A percentile compares a stretch with the other conserved stretches of the same genome.
Evolutionary conservation across 2,329 filamentous ascomycete genomes (phyloP).

Genomic region (Cordyceps cicadae): DNA sequence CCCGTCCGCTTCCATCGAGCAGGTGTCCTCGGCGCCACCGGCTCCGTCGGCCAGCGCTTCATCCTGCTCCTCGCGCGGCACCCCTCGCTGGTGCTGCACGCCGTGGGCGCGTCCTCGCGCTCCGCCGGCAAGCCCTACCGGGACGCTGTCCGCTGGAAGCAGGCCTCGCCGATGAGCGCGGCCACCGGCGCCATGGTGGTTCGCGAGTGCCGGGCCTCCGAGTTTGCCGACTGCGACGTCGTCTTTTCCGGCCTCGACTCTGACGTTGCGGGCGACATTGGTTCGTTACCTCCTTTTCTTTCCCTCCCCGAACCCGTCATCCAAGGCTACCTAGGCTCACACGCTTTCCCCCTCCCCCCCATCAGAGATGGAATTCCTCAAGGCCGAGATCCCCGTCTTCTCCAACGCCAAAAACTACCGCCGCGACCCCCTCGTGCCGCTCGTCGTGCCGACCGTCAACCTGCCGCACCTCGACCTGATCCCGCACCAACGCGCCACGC

Average conservation of each 20-base stretch:
- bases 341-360: conserved; percentile 9
- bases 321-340: too few species aligned
- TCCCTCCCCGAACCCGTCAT: too few species aligned
- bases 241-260: conserved; percentile 90
- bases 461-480: conserved; percentile 79
- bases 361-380: conserved; percentile 87
- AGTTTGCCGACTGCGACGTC: conserved; percentile 85
- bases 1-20: neutral
- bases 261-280: conserved; percentile 85
- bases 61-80: conserved; percentile 85
- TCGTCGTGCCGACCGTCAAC: conserved; percentile 94
- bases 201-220: conserved; percentile 70
- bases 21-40: conserved; percentile 83
- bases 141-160: conserved; percentile 93
- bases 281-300: conserved; percentile 39
- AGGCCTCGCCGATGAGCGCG: conserved; percentile 67
- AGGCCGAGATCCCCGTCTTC: conserved; percentile 83
- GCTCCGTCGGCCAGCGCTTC: conserved; percentile 91
- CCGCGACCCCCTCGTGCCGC: conserved; percentile 77
- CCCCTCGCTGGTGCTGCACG: conserved; percentile 77
- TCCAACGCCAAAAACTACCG: conserved; percentile 98
- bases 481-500: conserved; percentile 71
- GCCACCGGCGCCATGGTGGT: conserved; percentile 74
- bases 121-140: conserved; percentile 91
- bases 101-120: conserved; percentile 79